Conservation (phyloP, 1,139 yeast genomes). For the Pichia sp. region DNA sequence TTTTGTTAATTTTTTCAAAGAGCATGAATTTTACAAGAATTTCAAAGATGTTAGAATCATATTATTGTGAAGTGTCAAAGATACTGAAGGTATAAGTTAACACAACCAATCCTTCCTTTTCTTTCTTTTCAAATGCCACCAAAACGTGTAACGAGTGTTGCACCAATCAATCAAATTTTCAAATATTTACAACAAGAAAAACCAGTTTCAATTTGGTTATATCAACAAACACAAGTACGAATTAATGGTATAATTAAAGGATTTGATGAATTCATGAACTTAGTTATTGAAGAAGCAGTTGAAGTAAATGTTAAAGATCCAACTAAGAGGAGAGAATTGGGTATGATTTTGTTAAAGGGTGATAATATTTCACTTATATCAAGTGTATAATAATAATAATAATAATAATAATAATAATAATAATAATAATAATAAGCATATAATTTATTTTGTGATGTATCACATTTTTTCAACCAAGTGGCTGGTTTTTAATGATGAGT, state of each 20-base stretch:
- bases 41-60: too few species aligned
- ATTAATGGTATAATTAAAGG: slow-evolving; percentile 85
- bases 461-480: not conserved
- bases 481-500: not conserved
- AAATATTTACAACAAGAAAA: slow-evolving; percentile 79
- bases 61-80: too few species aligned
- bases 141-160: slow-evolving; percentile 34
- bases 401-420: not conserved
- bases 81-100: not conserved
- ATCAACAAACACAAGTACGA: slow-evolving; percentile 71
- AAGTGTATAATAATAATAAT: not conserved
- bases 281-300: slow-evolving; percentile 85
- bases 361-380: slow-evolving; percentile 81
- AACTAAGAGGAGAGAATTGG: slow-evolving; percentile 36
- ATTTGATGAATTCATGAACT: slow-evolving; percentile 95
- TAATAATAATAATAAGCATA: too few species aligned
- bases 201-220: slow-evolving; percentile 78
- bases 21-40: too few species aligned
- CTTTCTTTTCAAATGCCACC: not conserved
- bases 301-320: slow-evolving; percentile 51
- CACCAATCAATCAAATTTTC: slow-evolving; percentile 89
- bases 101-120: too few species aligned
- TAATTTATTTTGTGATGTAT: not conserved
- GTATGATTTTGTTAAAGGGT: slow-evolving; percentile 76
- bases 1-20: too few species aligned